A percentile compares a stretch with the other conserved stretches of the same genome.
Evolutionary conservation across 1,139 yeast genomes (phyloP).

Genomic region (Lodderomyces beijingensis): DNA sequence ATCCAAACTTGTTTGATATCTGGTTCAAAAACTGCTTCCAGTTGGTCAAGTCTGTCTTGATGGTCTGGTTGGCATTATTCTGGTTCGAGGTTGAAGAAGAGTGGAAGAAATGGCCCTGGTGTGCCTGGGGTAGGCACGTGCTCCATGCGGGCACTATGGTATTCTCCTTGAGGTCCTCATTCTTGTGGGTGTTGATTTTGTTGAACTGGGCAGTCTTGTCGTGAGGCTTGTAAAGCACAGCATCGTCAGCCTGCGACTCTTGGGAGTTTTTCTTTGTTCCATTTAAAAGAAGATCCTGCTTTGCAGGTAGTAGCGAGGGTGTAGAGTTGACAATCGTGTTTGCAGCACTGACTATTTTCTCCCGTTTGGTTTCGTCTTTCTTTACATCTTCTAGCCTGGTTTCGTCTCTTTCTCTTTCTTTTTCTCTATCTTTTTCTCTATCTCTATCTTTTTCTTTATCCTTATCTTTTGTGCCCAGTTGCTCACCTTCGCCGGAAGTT

Average conservation of each 20-base stretch:
- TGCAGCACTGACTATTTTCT: slow-evolving; percentile 12
- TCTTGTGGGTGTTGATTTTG: slow-evolving; percentile 44
- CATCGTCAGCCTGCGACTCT: slow-evolving; percentile 33
- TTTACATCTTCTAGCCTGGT: too few species aligned
- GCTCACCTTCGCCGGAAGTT: slow-evolving; percentile 4
- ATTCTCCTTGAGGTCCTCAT: slow-evolving; percentile 40
- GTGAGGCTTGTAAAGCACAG: slow-evolving; percentile 46
- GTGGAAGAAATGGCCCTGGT: slow-evolving; percentile 10
- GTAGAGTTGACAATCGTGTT: slow-evolving; percentile 36
- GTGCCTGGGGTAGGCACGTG: slow-evolving; percentile 33
- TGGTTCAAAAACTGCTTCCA: slow-evolving; percentile 38
- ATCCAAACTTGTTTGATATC: slow-evolving; percentile 36
- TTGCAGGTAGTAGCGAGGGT: slow-evolving; percentile 24
- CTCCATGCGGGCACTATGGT: slow-evolving; percentile 44
- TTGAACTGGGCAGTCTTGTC: slow-evolving; percentile 38
- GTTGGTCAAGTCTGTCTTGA: slow-evolving; percentile 25
- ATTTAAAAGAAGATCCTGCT: slow-evolving; percentile 11
- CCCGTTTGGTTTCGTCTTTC: slow-evolving; percentile 8
- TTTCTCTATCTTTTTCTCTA: background rate
- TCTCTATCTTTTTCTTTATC: slow-evolving; percentile 2
- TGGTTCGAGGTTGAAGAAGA: slow-evolving; percentile 24
- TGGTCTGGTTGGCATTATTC: slow-evolving; percentile 12
- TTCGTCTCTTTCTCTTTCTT: slow-evolving; percentile 1
- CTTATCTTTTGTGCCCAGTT: slow-evolving; percentile 1
- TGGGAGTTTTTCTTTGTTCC: slow-evolving; percentile 27